These are phyloP conservation scores for Linnemannia schmuckeri DNA, from an alignment of 192 early-diverging fungal species.

Conservation along the genomic window DNA sequence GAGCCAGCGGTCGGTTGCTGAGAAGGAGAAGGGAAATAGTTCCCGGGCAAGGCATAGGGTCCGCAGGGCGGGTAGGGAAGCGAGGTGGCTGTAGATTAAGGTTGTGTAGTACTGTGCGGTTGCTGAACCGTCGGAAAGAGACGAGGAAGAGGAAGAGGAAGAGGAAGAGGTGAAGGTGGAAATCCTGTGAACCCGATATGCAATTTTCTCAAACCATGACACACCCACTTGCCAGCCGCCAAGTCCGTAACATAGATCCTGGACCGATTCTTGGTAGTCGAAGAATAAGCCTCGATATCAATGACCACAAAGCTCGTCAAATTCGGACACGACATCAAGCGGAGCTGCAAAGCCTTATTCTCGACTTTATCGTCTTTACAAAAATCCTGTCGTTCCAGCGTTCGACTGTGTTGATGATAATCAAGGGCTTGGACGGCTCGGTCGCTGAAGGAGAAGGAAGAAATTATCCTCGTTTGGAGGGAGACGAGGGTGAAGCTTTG, in stretches of 20 bases:
- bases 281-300: not conserved
- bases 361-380: not conserved
- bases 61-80: constrained; percentile 8
- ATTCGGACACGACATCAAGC: constrained; percentile 36
- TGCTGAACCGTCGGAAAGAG: not conserved
- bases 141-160: too few species aligned
- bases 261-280: not conserved
- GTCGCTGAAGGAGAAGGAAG: not conserved
- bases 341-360: constrained; percentile 22
- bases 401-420: constrained; percentile 10
- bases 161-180: not conserved
- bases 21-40: not conserved
- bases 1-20: not conserved
- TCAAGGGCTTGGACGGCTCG: not conserved
- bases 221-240: constrained; percentile 18
- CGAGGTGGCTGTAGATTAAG: constrained; percentile 31
- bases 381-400: constrained; percentile 27
- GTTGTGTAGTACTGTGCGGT: constrained; percentile 3
- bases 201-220: constrained; percentile 15
- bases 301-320: constrained; percentile 12
- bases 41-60: constrained; percentile 5
- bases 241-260: constrained; percentile 26
- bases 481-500: not conserved
- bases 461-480: not conserved
- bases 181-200: constrained; percentile 41